Evolutionary conservation across 768 basidiomycete species (phyloP).

Genomic region (Rossbeevera mucosa): DNA sequence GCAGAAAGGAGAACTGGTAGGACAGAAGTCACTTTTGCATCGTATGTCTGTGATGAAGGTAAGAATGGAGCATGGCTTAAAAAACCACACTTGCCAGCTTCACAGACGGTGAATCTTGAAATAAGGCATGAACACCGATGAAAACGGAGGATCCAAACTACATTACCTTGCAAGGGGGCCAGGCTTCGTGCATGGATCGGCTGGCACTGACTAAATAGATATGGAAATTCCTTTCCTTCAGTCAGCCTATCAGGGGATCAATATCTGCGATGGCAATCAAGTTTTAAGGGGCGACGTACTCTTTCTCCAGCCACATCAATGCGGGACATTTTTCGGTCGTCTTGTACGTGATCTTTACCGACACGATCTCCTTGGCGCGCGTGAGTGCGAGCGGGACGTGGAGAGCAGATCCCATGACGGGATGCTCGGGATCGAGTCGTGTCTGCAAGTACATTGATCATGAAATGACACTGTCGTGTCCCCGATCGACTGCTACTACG

Average conservation of each 20-base stretch:
- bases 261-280: too few species aligned
- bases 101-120: conserved; percentile 74
- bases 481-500: conserved; percentile 19
- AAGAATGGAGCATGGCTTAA: background rate
- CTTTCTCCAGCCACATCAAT: conserved; percentile 83
- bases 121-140: background rate
- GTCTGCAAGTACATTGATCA: conserved; percentile 37
- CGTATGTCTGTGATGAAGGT: conserved; percentile 57
- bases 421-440: conserved; percentile 51
- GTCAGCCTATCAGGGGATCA: conserved; percentile 54
- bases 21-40: conserved; percentile 70
- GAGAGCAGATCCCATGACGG: conserved; percentile 75
- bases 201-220: conserved; percentile 90
- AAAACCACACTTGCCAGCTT: conserved; percentile 60
- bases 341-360: conserved; percentile 58
- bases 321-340: conserved; percentile 76
- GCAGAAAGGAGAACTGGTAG: conserved; percentile 88
- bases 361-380: conserved; percentile 34
- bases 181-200: conserved; percentile 84
- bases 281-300: conserved; percentile 41
- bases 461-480: background rate
- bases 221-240: conserved; percentile 78
- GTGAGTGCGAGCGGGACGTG: conserved; percentile 47
- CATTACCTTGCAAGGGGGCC: conserved; percentile 69
- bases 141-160: background rate